phyloP scores from a whole-genome alignment of 768 basidiomycete genomes.

The Tricholoma saponaceum region DNA sequence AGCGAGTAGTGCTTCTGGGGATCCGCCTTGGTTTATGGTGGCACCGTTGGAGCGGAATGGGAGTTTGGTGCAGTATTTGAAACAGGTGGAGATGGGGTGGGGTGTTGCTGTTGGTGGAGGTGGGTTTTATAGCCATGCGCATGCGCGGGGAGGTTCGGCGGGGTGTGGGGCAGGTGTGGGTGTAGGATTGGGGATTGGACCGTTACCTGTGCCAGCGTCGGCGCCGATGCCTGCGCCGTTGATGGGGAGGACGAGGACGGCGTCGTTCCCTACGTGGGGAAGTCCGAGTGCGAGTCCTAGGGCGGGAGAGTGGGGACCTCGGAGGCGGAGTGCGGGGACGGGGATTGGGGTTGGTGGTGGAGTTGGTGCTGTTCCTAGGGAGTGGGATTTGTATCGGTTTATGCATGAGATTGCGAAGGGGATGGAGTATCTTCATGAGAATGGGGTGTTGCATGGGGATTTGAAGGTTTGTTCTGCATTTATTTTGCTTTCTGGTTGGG shows the following conservation, averaged over 20 bases:
- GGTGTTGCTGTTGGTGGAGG: constrained; percentile 2
- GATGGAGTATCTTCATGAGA: constrained; percentile 74
- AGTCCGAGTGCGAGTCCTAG: neutral
- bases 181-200: neutral
- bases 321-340: neutral
- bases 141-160: constrained; percentile 1
- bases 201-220: neutral
- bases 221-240: neutral
- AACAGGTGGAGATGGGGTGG: constrained; percentile 23
- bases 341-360: neutral
- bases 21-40: constrained; percentile 78
- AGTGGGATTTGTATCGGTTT: constrained; percentile 50
- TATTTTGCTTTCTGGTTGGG: neutral
- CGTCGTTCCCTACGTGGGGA: neutral
- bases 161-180: neutral
- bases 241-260: constrained; percentile 1
- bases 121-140: too few species aligned
- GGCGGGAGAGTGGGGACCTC: neutral
- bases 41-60: constrained; percentile 69
- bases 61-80: constrained; percentile 57
- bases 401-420: constrained; percentile 75
- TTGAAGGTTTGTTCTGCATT: constrained; percentile 52
- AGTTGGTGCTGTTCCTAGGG: constrained; percentile 17
- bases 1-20: constrained; percentile 66
- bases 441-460: constrained; percentile 74